Evolutionary conservation across 2,329 filamentous ascomycete genomes (phyloP), one percentile per base, ranked within the genome.

Genomic region (Penicillium digitatum): DNA sequence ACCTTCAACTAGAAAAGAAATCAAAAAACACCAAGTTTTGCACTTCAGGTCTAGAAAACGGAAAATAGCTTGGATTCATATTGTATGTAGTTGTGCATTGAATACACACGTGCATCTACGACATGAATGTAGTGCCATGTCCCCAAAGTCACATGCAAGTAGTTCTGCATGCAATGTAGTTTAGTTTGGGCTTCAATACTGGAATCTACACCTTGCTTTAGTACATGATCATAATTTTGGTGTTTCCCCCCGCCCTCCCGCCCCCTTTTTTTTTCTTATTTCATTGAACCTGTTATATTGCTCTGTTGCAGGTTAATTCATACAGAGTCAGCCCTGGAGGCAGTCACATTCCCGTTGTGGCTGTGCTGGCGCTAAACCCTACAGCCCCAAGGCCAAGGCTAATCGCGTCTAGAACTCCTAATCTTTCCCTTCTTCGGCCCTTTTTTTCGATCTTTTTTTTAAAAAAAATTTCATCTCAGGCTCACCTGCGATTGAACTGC

Each of bases 351-450:
- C 20, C 18, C 43, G 44, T 29, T 43, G 52, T 52, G 62, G 61
- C 62, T 60, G 62, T 63, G 62, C 61, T 50, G 39, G 55, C 61
- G 58, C 61, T 64, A 61, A 62, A 58, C 58, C 60, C 59, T 63
- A 63, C 27, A 29, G 27, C 16, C 26, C 26, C 18, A 4, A 44
- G 27, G 18, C n/a, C 14, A 1, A 40, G 52, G 48, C 32, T 63
- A 61, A 62, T 62, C 61, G 61, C 52, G 54, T 59, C 60, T 61
- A 61, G 61, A 65, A 55, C 53, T 39, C 22, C 14, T 49, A 29
- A 39, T 40, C 32, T 39, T 26, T 31, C 38, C 20, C 20, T 5
- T 34, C 54, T 38, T 32, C 50, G 24, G 35, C 26, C 18, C 11
- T 22, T 27, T 39, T 31, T 43, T 27, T 18, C n/a, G 47, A 34